Percentiles rank a stretch among this genome's conserved stretches.
Conservation (phyloP, 495 filamentous ascomycete genomes). For the Tuber borchii region DNA sequence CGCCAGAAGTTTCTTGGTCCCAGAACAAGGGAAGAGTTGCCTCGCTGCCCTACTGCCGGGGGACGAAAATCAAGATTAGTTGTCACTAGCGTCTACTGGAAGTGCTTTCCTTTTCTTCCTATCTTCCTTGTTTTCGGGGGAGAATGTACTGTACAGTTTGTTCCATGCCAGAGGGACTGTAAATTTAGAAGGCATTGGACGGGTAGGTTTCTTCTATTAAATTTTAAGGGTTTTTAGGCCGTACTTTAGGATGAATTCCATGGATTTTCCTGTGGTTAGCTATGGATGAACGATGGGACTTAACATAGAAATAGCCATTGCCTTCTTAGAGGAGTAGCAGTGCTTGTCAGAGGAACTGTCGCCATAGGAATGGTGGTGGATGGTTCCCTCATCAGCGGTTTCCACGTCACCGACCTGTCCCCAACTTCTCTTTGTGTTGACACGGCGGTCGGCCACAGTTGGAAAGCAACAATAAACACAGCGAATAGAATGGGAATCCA, state of each 20-base stretch:
- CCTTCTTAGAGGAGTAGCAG: conserved; percentile 21
- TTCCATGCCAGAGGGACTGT: too few relatives aligned
- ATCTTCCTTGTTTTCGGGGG: too few relatives aligned
- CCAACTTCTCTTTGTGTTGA: conserved; percentile 21
- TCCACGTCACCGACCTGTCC: conserved; percentile 32
- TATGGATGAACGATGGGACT: too few relatives aligned
- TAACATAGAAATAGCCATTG: conserved; percentile 8
- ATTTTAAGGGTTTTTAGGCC: too few relatives aligned
- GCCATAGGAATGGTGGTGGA: not conserved
- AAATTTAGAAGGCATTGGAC: too few relatives aligned
- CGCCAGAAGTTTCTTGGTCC: not conserved
- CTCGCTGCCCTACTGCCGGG: not conserved
- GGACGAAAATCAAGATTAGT: not conserved
- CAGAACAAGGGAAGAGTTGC: not conserved
- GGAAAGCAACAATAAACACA: too few relatives aligned
- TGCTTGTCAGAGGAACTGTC: not conserved
- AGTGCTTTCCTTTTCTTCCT: too few relatives aligned
- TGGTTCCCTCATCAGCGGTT: conserved; percentile 25
- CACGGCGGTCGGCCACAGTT: conserved; percentile 20
- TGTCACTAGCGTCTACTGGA: not conserved
- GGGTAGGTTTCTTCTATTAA: too few relatives aligned
- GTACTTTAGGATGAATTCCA: too few relatives aligned
- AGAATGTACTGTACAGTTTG: too few relatives aligned
- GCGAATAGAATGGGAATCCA: too few relatives aligned
- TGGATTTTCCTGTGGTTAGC: too few relatives aligned